phyloP scores from a whole-genome alignment of 2,329 filamentous ascomycete genomes.

The Juglanconis oblonga region DNA sequence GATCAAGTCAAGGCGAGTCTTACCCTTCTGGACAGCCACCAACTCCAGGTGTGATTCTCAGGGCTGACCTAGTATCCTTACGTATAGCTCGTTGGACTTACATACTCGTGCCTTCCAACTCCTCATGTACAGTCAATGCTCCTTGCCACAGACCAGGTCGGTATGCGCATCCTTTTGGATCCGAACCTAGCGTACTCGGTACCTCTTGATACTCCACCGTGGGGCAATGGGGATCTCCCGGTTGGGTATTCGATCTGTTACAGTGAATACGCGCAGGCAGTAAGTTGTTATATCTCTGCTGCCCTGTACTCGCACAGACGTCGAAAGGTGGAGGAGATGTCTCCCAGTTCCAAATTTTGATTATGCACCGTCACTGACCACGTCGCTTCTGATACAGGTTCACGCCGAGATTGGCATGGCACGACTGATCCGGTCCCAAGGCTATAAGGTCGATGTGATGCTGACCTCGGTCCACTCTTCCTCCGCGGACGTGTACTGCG shows the following conservation, averaged over 20 bases:
- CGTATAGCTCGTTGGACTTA: constrained; percentile 32
- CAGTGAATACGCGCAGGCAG: constrained; percentile 1
- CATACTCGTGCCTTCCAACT: constrained; percentile 28
- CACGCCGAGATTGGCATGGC: constrained; percentile 28
- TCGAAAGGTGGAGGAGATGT: too few relatives aligned
- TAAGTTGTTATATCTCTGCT: background rate
- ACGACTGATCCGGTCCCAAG: constrained; percentile 22
- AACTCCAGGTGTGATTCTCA: background rate
- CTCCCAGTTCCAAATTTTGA: too few relatives aligned
- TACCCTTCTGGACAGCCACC: background rate
- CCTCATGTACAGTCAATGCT: constrained; percentile 33
- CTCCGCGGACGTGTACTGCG: constrained; percentile 9
- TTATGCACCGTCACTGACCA: background rate
- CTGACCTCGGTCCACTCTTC: constrained; percentile 25
- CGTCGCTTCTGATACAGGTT: constrained; percentile 6
- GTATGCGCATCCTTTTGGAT: constrained; percentile 30
- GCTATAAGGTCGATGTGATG: constrained; percentile 31
- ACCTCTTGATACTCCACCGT: constrained; percentile 17
- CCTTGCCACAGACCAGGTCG: constrained; percentile 31
- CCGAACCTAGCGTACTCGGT: constrained; percentile 21
- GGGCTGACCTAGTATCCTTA: constrained; percentile 28
- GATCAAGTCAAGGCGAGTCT: constrained; percentile 27
- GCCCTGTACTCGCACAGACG: too few relatives aligned
- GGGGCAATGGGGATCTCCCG: constrained; percentile 20
- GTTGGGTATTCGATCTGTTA: constrained; percentile 18